Base-by-base conservation (phyloP, 2,329 filamentous ascomycete species). In the Alternaria arborescens region DNA sequence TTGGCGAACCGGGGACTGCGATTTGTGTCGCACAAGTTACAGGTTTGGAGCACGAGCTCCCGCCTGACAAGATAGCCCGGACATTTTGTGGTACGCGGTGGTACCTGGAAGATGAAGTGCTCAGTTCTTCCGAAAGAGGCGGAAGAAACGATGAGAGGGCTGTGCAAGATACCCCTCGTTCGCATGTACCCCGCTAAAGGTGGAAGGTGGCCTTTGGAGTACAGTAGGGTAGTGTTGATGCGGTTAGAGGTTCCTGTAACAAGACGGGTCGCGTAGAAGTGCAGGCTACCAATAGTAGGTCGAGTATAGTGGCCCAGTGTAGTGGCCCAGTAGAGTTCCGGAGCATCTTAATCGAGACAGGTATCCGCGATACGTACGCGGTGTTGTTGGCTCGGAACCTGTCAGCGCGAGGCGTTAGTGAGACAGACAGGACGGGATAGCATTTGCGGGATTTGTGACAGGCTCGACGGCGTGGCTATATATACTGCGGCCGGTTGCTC, bases 161-260 rank as follows among this genome's bases (percentile, higher is more conserved):
- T 48, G 42, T 5, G 46, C 55, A 20, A 18, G 44, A 54, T 55
- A 43, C 56, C 56, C 42, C 56, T 34, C 56, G 42, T 58, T 58
- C 34, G 8, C 41, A 46, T 34, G 56, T 48, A 59, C 43, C 53
- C 53, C 53, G 20, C 61, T 56, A 47, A 55, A 52, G 22, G 40
- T 41, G 47, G 60, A 65, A 64, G 61, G 61, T 65, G 62, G 36
- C 44, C 36, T 44, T 41, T 51, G 32, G 52, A 47, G 55, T 56
- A 65, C 28, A 41, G 55, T 40, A 61, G 34, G 60, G 62, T 55
- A 65, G 55, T 28, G 42, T 44, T 12, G 48, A 56, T 58, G 55
- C 20, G 51, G 58, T 48, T 64, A 66, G 63, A 64, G 36, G 55
- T 14, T 36, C 28, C 52, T 44, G 61, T 52, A 34, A 50, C 22